Conservation (phyloP, 108 stramenopile species). For the Aurantiochytrium sp. region DNA sequence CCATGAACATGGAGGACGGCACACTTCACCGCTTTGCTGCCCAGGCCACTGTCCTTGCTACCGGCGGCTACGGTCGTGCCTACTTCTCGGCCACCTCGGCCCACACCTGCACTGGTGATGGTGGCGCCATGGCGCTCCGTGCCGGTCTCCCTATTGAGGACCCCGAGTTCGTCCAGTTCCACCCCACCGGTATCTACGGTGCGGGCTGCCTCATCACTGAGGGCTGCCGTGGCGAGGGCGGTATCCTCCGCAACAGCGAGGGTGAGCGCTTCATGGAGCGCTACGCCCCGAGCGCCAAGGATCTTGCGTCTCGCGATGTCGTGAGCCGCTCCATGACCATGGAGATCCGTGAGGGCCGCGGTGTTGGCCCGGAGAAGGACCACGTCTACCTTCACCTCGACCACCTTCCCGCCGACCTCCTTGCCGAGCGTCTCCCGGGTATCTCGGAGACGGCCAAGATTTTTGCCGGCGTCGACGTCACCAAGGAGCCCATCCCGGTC, state of each 20-base stretch:
- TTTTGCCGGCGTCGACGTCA: slow-evolving; percentile 98
- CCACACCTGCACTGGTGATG: slow-evolving; percentile 97
- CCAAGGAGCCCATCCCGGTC: slow-evolving; percentile 98
- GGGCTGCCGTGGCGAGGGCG: slow-evolving; percentile 98
- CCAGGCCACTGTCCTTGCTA: slow-evolving; percentile 95
- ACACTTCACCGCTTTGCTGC: slow-evolving; percentile 89
- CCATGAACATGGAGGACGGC: slow-evolving; percentile 97
- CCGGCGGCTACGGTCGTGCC: slow-evolving; percentile 94
- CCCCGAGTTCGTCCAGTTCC: slow-evolving; percentile 99
- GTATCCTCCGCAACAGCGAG: slow-evolving; percentile 85
- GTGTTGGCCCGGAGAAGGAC: slow-evolving; percentile 93
- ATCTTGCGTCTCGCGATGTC: slow-evolving; percentile 93
- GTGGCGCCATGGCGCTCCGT: slow-evolving; percentile 90
- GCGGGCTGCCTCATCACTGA: slow-evolving; percentile 99
- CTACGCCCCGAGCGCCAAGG: slow-evolving; percentile 97
- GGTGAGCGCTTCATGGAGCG: slow-evolving; percentile 99
- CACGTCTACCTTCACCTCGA: slow-evolving; percentile 93
- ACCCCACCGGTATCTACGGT: slow-evolving; percentile 99
- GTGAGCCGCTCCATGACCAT: slow-evolving; percentile 98
- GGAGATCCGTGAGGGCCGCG: slow-evolving; percentile 97
- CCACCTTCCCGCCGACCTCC: slow-evolving; percentile 89
- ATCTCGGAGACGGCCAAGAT: slow-evolving; percentile 96
- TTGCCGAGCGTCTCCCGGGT: slow-evolving; percentile 92
- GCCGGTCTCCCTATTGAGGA: slow-evolving; percentile 82
- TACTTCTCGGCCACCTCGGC: slow-evolving; percentile 97